These are phyloP conservation scores for Ceratobasidium sp. DNA, from an alignment of 1,284 basidiomycete species.

Conservation along the genomic window DNA sequence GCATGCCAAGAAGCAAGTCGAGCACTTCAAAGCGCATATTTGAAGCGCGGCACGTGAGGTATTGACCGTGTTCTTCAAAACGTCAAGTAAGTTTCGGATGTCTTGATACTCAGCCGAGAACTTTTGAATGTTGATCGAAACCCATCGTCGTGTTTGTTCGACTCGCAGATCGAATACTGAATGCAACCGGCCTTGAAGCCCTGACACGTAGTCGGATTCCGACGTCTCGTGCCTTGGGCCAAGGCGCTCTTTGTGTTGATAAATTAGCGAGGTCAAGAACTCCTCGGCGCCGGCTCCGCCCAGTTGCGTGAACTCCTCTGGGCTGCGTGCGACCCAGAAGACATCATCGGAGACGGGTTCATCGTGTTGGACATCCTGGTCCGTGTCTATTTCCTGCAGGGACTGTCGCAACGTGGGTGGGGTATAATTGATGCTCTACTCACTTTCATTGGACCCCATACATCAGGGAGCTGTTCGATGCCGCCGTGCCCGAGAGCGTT, in stretches of 20 bases:
- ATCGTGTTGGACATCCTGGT: background rate
- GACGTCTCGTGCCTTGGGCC: constrained; percentile 51
- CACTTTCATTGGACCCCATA: constrained; percentile 11
- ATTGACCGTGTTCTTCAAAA: constrained; percentile 52
- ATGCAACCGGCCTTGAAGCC: constrained; percentile 52
- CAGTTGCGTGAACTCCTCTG: no score
- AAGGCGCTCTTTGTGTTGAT: background rate
- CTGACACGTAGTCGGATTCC: constrained; percentile 12
- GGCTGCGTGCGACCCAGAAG: background rate
- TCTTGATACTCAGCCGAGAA: constrained; percentile 56
- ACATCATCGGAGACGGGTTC: background rate
- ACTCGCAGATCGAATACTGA: constrained; percentile 53
- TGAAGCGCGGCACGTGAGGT: constrained; percentile 57
- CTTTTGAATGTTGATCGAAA: constrained; percentile 56
- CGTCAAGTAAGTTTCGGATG: constrained; percentile 53
- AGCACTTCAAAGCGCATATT: constrained; percentile 58
- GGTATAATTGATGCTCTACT: background rate
- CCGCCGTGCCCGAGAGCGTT: background rate
- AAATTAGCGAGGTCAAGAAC: background rate
- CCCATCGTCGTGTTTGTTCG: constrained; percentile 58
- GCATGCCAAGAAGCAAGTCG: constrained; percentile 58
- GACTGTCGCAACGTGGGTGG: background rate
- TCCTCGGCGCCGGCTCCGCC: background rate
- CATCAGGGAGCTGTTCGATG: background rate
- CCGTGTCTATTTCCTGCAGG: constrained; percentile 16